phyloP scores from a whole-genome alignment of 208 protist genomes.

The Acanthamoeba sp. region DNA sequence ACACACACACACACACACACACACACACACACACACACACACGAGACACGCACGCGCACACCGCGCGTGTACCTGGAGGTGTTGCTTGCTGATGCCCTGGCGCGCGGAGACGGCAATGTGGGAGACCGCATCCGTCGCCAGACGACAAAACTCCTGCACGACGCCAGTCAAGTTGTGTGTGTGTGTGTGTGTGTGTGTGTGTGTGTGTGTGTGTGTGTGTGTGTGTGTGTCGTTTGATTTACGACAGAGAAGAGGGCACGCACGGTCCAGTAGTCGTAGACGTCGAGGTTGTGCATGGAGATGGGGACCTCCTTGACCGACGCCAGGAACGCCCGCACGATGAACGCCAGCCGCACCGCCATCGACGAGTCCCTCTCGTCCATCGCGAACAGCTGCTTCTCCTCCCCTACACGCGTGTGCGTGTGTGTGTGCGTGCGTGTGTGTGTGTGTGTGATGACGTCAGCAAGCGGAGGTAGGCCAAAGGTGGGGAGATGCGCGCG shows the following conservation, averaged over 20 bases:
- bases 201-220: no score
- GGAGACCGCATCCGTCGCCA: slow-evolving; percentile 12
- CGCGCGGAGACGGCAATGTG: slow-evolving; percentile 26
- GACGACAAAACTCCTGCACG: slow-evolving; percentile 46
- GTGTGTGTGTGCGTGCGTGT: no score
- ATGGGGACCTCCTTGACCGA: slow-evolving; percentile 1
- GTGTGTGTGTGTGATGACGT: no score
- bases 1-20: not conserved
- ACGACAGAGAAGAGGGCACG: not conserved
- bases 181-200: no score
- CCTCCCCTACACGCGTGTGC: not conserved
- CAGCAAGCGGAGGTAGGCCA: no score
- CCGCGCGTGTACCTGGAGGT: not conserved
- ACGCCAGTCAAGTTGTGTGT: not conserved
- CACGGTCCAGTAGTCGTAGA: slow-evolving; percentile 42
- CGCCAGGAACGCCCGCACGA: not conserved
- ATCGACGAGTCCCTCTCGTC: slow-evolving; percentile 49
- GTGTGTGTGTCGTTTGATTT: no score
- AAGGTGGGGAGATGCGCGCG: not conserved
- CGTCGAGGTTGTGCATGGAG: slow-evolving; percentile 61
- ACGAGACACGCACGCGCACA: not conserved
- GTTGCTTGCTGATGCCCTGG: slow-evolving; percentile 40
- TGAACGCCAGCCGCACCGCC: slow-evolving; percentile 46
- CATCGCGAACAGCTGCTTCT: slow-evolving; percentile 46
- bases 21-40: no score